These are phyloP conservation scores for Oehlia diaphana DNA, from an alignment of 192 early-diverging fungal genomes.

Conservation along the genomic window DNA sequence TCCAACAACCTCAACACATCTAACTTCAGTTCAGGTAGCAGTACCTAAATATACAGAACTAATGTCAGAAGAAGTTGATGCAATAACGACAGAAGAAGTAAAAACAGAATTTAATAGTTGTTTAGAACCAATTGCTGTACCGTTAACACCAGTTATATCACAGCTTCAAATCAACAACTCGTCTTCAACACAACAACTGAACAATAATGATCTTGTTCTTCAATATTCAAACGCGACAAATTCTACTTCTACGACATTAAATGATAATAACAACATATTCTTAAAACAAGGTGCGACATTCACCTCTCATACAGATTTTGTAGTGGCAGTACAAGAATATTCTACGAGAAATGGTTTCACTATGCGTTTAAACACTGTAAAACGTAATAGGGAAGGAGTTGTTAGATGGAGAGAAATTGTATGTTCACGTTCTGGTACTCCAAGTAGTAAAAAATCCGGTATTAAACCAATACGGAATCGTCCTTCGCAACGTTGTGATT, in stretches of 20 bases:
- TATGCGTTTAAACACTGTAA: constrained; percentile 5
- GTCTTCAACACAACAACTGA: background rate
- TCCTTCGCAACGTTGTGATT: constrained; percentile 10
- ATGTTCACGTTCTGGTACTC: constrained; percentile 10
- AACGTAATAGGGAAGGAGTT: constrained; percentile 5
- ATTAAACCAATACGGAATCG: constrained; percentile 15
- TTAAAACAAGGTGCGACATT: constrained; percentile 4
- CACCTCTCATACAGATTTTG: constrained; percentile 12
- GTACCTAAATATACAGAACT: background rate
- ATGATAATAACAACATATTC: background rate
- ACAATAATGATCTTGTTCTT: background rate
- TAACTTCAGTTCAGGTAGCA: too few species aligned
- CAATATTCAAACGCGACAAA: background rate
- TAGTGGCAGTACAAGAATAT: constrained; percentile 16
- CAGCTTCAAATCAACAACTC: background rate
- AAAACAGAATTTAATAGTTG: background rate
- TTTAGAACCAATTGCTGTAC: background rate
- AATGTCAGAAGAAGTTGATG: background rate
- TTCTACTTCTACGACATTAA: background rate
- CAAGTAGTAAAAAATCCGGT: constrained; percentile 9
- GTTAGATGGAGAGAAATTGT: constrained; percentile 19
- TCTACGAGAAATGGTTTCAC: constrained; percentile 2
- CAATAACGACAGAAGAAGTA: background rate
- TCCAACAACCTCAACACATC: background rate
- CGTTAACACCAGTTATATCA: background rate